Evolutionary conservation across 176 grass and related monocot genomes (phyloP).

Genomic region (Cenchrus purpureus): DNA sequence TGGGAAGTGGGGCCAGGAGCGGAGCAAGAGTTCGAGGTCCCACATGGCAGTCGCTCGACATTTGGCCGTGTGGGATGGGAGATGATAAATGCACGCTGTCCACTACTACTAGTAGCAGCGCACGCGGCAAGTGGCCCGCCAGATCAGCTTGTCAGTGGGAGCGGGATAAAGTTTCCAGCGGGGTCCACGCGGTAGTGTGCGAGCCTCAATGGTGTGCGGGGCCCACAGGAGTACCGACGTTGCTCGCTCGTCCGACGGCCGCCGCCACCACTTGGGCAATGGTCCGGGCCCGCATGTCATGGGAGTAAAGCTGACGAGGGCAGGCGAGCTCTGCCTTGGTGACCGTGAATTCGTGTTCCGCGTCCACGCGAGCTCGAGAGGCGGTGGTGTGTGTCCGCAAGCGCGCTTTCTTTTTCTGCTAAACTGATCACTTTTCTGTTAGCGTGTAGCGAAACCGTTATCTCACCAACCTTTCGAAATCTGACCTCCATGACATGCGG

Average conservation of each 20-base stretch:
- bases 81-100: constrained; percentile 31
- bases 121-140: constrained; percentile 50
- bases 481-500: not conserved
- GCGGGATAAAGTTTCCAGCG: no score
- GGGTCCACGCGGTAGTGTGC: no score
- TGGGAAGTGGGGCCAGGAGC: not conserved
- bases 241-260: not conserved
- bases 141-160: constrained; percentile 49
- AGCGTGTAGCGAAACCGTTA: not conserved
- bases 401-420: not conserved
- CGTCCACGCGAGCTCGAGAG: constrained; percentile 33
- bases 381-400: constrained; percentile 27
- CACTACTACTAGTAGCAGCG: not conserved
- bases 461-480: not conserved
- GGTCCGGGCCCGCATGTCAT: not conserved
- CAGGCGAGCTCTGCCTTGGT: not conserved
- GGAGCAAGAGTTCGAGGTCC: not conserved
- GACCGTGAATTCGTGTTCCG: constrained; percentile 23
- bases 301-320: not conserved
- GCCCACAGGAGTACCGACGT: constrained; percentile 1
- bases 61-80: not conserved
- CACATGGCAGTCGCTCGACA: not conserved
- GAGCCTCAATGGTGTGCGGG: no score
- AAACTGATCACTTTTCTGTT: constrained; percentile 14
- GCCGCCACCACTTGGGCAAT: not conserved